Evolutionary conservation across 1,284 basidiomycete genomes (phyloP).

Genomic region (Ganoderma multipileum): DNA sequence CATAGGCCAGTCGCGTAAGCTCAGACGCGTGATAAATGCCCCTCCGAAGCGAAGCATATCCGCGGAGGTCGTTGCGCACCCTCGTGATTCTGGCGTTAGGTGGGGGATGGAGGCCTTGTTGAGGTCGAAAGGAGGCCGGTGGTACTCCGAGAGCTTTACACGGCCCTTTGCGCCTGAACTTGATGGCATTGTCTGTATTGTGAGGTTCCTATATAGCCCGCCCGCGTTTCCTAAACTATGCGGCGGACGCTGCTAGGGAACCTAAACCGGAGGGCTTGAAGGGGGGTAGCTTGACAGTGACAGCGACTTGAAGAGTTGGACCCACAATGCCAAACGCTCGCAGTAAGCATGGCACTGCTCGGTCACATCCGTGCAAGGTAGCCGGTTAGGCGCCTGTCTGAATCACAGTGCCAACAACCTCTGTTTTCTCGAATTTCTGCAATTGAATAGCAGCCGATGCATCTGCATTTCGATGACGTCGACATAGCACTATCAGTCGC

Average conservation of each 20-base stretch:
- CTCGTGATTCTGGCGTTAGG: constrained; percentile 54
- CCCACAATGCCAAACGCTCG: constrained; percentile 25
- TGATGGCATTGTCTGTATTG: neutral
- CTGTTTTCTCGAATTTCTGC: neutral
- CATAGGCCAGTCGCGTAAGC: neutral
- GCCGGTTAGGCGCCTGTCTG: neutral
- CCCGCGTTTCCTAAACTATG: neutral
- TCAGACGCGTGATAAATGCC: neutral
- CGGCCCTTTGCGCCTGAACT: constrained; percentile 3
- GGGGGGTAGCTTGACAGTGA: constrained; percentile 14
- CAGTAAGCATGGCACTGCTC: constrained; percentile 4
- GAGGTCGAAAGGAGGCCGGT: constrained; percentile 34
- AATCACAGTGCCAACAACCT: neutral
- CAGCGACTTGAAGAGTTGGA: constrained; percentile 8
- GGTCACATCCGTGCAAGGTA: neutral
- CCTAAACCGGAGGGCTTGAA: neutral
- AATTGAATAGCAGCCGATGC: neutral
- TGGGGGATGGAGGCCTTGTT: constrained; percentile 50
- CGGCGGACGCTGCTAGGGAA: neutral
- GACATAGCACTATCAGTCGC: neutral
- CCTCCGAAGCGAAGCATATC: neutral
- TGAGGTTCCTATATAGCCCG: neutral
- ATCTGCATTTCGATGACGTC: neutral
- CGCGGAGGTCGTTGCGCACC: constrained; percentile 39
- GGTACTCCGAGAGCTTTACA: constrained; percentile 23